Percentiles rank a stretch among this genome's conserved stretches.
phyloP scores from a whole-genome alignment of 2,329 filamentous ascomycete genomes.

The Clonostachys rhizophaga region DNA sequence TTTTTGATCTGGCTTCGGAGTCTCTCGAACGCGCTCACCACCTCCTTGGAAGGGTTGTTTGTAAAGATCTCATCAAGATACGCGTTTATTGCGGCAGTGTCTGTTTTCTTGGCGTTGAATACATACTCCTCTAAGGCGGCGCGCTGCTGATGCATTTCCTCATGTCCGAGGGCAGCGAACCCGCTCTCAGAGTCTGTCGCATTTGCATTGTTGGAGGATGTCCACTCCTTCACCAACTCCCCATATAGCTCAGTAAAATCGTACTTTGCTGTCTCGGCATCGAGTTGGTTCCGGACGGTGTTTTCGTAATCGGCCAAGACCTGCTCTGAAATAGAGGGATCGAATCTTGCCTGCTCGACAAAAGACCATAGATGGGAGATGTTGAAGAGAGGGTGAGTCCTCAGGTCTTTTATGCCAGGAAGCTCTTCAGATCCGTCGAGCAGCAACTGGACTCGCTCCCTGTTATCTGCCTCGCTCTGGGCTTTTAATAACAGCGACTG shows the following conservation, averaged over 20 bases:
- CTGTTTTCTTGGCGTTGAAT: constrained; percentile 40
- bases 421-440: constrained; percentile 27
- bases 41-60: neutral
- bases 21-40: neutral
- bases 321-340: neutral
- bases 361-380: neutral
- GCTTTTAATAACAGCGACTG: constrained; percentile 26
- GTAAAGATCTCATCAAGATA: constrained; percentile 48
- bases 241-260: constrained; percentile 54
- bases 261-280: constrained; percentile 39
- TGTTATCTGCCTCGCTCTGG: constrained; percentile 11
- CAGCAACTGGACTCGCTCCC: constrained; percentile 22
- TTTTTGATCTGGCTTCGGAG: neutral
- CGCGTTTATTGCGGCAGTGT: constrained; percentile 34
- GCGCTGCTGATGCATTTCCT: constrained; percentile 48
- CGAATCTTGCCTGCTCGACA: neutral
- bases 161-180: constrained; percentile 30
- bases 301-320: neutral
- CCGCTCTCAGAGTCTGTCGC: constrained; percentile 27
- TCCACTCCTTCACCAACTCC: constrained; percentile 48
- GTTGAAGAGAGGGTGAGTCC: neutral
- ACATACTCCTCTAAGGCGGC: constrained; percentile 49
- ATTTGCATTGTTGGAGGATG: constrained; percentile 18
- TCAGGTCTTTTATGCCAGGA: constrained; percentile 14
- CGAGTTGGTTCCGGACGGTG: neutral